A percentile compares a stretch with the other conserved stretches of the same genome.
Conservation (phyloP, 2,329 filamentous ascomycete genomes). For the Acrocalymma vagum region DNA sequence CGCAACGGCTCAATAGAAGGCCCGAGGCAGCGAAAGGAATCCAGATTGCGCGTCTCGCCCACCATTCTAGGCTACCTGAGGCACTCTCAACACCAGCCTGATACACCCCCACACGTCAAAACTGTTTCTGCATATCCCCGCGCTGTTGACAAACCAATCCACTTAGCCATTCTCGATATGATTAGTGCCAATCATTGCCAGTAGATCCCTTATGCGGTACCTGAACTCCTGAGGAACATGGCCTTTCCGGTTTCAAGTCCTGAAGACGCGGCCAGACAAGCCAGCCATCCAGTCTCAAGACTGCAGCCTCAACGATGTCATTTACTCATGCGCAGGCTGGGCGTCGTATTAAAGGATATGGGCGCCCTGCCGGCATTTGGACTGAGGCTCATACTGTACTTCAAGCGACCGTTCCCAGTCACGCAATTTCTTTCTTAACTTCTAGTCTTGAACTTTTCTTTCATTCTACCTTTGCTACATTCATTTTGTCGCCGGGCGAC, state of each 20-base stretch:
- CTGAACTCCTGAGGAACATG: slow-evolving; percentile 34
- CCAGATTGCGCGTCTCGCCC: slow-evolving; percentile 21
- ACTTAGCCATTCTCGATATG: slow-evolving; percentile 16
- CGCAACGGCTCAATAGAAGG: too few relatives aligned
- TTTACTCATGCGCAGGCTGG: slow-evolving; percentile 19
- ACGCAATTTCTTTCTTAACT: slow-evolving; percentile 21
- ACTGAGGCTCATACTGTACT: slow-evolving; percentile 21
- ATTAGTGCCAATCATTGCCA: slow-evolving; percentile 19
- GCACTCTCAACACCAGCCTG: slow-evolving; percentile 26
- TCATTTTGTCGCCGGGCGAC: slow-evolving; percentile 46
- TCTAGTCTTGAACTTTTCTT: slow-evolving; percentile 17
- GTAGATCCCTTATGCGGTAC: slow-evolving; percentile 26
- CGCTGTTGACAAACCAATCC: slow-evolving; percentile 17
- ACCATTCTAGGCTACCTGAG: slow-evolving; percentile 25
- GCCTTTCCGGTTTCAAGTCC: slow-evolving; percentile 44
- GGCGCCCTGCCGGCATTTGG: too few relatives aligned
- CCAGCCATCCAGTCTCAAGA: too few relatives aligned
- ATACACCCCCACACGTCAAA: slow-evolving; percentile 29
- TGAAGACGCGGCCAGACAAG: too few relatives aligned
- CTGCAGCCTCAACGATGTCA: too few relatives aligned
- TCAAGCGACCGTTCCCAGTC: slow-evolving; percentile 17
- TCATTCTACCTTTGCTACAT: slow-evolving; percentile 24
- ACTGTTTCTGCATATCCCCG: slow-evolving; percentile 15
- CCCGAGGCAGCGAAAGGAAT: background rate
- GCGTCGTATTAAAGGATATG: slow-evolving; percentile 33